Evolutionary conservation across 306 rosid species (phyloP).

Genomic region (Cucumis melo): DNA sequence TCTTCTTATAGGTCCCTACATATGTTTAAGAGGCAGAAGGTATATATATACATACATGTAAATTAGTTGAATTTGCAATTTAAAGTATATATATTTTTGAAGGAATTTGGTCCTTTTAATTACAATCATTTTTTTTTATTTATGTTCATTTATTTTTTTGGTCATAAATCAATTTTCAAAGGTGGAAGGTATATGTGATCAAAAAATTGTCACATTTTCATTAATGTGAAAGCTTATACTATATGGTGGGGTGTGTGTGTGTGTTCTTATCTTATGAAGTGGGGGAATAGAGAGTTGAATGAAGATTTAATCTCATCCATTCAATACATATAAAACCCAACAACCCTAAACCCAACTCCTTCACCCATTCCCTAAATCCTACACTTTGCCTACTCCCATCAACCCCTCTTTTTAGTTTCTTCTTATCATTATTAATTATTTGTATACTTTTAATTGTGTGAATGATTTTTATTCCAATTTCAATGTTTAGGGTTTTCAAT

Average conservation of each 20-base stretch:
- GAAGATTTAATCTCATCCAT: background rate
- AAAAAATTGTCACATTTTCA: background rate
- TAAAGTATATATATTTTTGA: background rate
- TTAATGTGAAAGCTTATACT: background rate
- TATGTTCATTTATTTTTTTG: no score
- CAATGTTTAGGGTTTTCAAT: no score
- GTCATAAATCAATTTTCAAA: background rate
- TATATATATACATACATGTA: background rate
- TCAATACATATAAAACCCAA: background rate
- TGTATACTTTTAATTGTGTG: no score
- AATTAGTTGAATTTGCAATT: background rate
- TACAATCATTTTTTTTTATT: no score
- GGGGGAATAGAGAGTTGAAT: background rate
- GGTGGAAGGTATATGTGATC: background rate
- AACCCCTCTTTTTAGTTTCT: no score
- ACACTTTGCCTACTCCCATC: background rate
- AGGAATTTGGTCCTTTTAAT: background rate
- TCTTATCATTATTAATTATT: no score
- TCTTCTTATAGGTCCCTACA: background rate
- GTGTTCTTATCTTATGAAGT: background rate
- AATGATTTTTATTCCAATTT: no score
- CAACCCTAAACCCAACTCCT: background rate
- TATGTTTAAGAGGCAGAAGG: background rate
- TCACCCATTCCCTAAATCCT: background rate
- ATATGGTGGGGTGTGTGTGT: background rate